phyloP scores from a whole-genome alignment of 768 basidiomycete genomes.

The Gautieria morchelliformis region DNA sequence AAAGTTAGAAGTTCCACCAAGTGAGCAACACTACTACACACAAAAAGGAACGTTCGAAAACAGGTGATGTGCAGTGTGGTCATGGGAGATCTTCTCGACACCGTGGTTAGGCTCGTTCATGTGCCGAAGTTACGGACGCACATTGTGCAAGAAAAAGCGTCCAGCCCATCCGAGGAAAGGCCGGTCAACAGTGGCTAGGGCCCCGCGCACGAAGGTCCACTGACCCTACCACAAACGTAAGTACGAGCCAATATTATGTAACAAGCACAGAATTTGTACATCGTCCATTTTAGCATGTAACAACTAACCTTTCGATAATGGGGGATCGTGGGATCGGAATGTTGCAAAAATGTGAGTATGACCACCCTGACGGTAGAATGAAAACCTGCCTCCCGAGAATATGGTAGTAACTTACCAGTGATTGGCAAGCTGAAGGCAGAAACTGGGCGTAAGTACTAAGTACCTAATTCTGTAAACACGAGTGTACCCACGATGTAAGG shows the following conservation, averaged over 20 bases:
- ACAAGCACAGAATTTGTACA: too few species aligned
- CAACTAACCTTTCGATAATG: constrained; percentile 11
- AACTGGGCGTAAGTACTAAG: not conserved
- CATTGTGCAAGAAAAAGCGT: constrained; percentile 13
- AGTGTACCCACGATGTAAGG: constrained; percentile 15
- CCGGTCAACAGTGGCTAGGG: constrained; percentile 10
- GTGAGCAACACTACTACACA: not conserved
- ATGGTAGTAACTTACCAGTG: constrained; percentile 18
- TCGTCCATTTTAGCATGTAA: too few species aligned
- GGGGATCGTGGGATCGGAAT: constrained; percentile 9
- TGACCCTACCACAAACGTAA: not conserved
- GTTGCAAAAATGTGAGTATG: constrained; percentile 10
- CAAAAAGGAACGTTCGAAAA: constrained; percentile 11
- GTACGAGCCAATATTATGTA: too few species aligned
- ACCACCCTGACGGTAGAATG: constrained; percentile 3
- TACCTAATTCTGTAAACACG: not conserved
- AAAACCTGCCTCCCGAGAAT: not conserved
- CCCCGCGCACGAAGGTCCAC: constrained; percentile 12
- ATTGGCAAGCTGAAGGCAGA: constrained; percentile 16
- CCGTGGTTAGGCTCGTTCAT: not conserved
- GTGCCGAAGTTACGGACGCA: not conserved
- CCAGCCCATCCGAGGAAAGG: constrained; percentile 12
- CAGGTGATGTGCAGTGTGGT: constrained; percentile 12
- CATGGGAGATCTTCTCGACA: constrained; percentile 9
- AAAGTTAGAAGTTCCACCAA: not conserved